Conservation (phyloP, 2,329 filamentous ascomycete genomes). For the Stemphylium lycopersici region DNA sequence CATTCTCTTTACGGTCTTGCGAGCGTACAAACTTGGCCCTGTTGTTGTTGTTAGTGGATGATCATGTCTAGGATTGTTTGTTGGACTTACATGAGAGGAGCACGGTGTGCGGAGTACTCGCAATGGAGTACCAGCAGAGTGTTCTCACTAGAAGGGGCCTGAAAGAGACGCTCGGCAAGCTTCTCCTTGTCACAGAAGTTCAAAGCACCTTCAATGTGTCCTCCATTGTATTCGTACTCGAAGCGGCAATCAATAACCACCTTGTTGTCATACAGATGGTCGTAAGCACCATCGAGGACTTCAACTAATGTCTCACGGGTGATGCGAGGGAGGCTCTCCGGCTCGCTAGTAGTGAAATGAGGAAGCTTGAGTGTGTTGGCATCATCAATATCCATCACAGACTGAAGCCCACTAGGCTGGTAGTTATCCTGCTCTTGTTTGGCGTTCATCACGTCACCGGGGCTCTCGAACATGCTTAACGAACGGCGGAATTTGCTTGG, state of each 20-base stretch:
- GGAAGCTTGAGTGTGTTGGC: conserved; percentile 76
- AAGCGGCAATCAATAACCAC: conserved; percentile 96
- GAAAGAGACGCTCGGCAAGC: conserved; percentile 79
- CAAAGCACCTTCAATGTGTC: conserved; percentile 89
- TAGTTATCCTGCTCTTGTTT: conserved; percentile 68
- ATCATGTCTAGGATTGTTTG: neutral
- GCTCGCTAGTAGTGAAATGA: conserved; percentile 81
- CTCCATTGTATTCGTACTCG: conserved; percentile 97
- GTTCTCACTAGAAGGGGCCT: conserved; percentile 64
- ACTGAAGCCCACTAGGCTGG: conserved; percentile 66
- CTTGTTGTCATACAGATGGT: conserved; percentile 76
- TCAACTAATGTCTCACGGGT: conserved; percentile 79
- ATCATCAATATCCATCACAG: conserved; percentile 85
- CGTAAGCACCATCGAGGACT: conserved; percentile 86
- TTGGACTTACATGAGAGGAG: conserved; percentile 76
- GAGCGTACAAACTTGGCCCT: conserved; percentile 87
- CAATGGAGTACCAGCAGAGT: conserved; percentile 93
- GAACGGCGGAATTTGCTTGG: conserved; percentile 79
- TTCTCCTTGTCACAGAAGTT: conserved; percentile 98
- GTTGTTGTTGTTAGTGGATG: conserved; percentile 22
- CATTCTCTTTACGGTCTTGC: conserved; percentile 84
- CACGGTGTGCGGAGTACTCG: conserved; percentile 96
- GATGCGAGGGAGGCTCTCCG: conserved; percentile 88
- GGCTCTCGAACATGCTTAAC: conserved; percentile 96
- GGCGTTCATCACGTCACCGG: conserved; percentile 80